phyloP scores from a whole-genome alignment of 2,329 filamentous ascomycete species.

The Dothideomycetes sp. region DNA sequence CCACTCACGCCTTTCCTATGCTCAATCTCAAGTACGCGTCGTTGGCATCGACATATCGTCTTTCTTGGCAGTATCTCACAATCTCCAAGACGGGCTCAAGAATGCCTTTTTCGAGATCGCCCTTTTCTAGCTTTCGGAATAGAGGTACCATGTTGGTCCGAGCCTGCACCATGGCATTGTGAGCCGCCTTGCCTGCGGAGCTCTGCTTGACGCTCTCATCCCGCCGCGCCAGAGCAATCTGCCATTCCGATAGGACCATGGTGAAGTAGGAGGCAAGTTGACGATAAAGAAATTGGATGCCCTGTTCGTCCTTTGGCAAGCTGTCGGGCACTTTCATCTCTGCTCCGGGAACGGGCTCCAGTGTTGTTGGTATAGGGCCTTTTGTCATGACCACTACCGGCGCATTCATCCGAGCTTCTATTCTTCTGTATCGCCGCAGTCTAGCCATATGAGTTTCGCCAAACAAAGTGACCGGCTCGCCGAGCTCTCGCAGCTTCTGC shows the following conservation, averaged over 20 bases:
- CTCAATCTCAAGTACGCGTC: slow-evolving; percentile 86
- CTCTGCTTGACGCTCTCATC: slow-evolving; percentile 53
- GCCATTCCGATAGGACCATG: slow-evolving; percentile 87
- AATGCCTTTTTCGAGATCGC: slow-evolving; percentile 66
- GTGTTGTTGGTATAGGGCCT: slow-evolving; percentile 77
- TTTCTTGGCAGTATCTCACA: slow-evolving; percentile 77
- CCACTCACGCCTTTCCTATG: slow-evolving; percentile 42
- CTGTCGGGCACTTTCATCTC: slow-evolving; percentile 72
- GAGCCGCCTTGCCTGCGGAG: slow-evolving; percentile 69
- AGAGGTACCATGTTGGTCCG: slow-evolving; percentile 80
- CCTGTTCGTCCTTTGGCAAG: slow-evolving; percentile 53
- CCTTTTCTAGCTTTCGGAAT: slow-evolving; percentile 79
- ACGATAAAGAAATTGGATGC: slow-evolving; percentile 62
- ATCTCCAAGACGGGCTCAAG: slow-evolving; percentile 82
- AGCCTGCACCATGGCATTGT: slow-evolving; percentile 76
- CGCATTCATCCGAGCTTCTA: slow-evolving; percentile 35
- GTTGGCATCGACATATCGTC: slow-evolving; percentile 91
- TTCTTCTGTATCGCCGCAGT: slow-evolving; percentile 58
- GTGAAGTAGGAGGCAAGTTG: slow-evolving; percentile 94
- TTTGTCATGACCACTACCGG: slow-evolving; percentile 42
- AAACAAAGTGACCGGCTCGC: slow-evolving; percentile 67
- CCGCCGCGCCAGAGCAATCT: slow-evolving; percentile 57
- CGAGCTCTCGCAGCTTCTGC: slow-evolving; percentile 55
- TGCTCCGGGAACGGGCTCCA: slow-evolving; percentile 68
- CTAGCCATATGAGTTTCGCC: slow-evolving; percentile 65